phyloP scores from a whole-genome alignment of 1,284 basidiomycete genomes.

The Takashimella koratensis region DNA sequence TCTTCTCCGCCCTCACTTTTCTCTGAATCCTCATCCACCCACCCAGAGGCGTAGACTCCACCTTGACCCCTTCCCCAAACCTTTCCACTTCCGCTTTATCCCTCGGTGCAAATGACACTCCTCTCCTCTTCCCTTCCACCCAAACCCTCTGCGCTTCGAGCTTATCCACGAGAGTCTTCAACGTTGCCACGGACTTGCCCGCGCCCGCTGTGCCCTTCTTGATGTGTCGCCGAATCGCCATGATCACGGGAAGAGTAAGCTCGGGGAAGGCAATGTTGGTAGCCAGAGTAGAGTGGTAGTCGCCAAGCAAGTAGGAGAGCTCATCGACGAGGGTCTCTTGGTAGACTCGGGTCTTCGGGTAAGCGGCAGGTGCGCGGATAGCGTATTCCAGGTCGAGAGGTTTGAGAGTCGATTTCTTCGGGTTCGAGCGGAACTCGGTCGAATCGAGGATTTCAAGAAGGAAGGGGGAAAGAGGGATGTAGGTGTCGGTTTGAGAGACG shows the following conservation, averaged over 20 bases:
- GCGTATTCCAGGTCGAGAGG: constrained; percentile 84
- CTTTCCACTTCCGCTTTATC: constrained; percentile 63
- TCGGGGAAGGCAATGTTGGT: constrained; percentile 89
- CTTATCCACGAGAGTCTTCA: constrained; percentile 76
- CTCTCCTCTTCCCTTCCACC: constrained; percentile 66
- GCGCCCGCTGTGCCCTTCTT: constrained; percentile 56
- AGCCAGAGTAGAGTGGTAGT: constrained; percentile 64
- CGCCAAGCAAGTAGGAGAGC: constrained; percentile 68
- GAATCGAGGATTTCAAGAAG: constrained; percentile 83
- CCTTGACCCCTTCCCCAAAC: constrained; percentile 64
- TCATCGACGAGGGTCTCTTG: constrained; percentile 82
- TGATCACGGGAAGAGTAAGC: constrained; percentile 77
- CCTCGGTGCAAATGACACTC: constrained; percentile 66
- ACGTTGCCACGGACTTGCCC: constrained; percentile 51
- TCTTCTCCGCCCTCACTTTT: constrained; percentile 73
- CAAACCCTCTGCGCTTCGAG: constrained; percentile 76
- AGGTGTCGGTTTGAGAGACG: constrained; percentile 72
- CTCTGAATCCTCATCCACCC: constrained; percentile 74
- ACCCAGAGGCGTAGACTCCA: constrained; percentile 71
- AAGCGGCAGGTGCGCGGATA: constrained; percentile 83
- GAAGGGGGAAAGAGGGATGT: constrained; percentile 81
- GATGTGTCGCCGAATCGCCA: constrained; percentile 63
- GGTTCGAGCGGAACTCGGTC: constrained; percentile 66
- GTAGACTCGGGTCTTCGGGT: constrained; percentile 84
- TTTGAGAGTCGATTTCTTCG: constrained; percentile 82